phyloP scores from a whole-genome alignment of 768 basidiomycete species.

The Hygrophorus russula region DNA sequence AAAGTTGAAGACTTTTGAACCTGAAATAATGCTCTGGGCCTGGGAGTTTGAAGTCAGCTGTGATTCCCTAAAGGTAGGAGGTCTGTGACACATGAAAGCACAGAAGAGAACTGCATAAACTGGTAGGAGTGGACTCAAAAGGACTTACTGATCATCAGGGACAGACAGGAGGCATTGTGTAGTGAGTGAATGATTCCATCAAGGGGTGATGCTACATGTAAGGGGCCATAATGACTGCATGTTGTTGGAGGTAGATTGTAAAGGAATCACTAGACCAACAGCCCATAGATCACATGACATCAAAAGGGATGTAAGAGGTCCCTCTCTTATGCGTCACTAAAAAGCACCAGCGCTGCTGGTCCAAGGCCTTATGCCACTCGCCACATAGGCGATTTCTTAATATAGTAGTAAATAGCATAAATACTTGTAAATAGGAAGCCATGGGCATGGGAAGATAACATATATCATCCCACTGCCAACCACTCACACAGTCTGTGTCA shows the following conservation, averaged over 20 bases:
- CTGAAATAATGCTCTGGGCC: background rate
- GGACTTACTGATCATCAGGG: background rate
- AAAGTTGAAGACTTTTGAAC: conserved; percentile 1
- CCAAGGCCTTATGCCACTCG: no score
- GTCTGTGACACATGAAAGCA: conserved; percentile 6
- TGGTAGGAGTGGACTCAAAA: conserved; percentile 4
- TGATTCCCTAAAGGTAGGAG: conserved; percentile 7
- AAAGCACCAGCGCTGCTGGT: no score
- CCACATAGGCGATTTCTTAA: no score
- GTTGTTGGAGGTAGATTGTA: conserved; percentile 15
- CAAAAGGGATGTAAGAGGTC: conserved; percentile 23
- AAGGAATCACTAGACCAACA: conserved; percentile 26
- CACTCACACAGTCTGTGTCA: no score
- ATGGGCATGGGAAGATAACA: no score
- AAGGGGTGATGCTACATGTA: conserved; percentile 17
- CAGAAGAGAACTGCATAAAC: conserved; percentile 2
- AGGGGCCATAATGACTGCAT: conserved; percentile 18
- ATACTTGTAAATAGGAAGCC: no score
- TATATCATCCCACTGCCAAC: no score
- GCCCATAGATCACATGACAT: conserved; percentile 24
- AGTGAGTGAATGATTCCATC: conserved; percentile 6
- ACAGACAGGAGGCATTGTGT: conserved; percentile 8
- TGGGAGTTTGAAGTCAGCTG: conserved; percentile 2
- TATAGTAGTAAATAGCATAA: no score
- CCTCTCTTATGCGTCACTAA: no score